These are phyloP conservation scores for Aquilaria malaccensis DNA, from an alignment of 345 rosid genomes.

Conservation along the genomic window DNA sequence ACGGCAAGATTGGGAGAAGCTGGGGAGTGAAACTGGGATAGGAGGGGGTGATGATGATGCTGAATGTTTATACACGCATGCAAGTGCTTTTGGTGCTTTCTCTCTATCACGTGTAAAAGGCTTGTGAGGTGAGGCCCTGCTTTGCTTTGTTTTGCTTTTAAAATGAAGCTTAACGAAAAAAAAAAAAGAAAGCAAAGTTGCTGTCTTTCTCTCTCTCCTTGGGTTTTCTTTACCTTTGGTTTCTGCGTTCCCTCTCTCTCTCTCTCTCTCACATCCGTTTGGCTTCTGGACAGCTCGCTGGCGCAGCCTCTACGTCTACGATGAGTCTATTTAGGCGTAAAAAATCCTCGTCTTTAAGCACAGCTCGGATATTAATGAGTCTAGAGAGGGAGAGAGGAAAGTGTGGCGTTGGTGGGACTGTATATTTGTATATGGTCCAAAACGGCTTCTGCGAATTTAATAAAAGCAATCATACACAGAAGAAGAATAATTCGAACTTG, in stretches of 20 bases:
- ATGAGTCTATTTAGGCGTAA: slow-evolving; percentile 4
- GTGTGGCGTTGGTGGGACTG: not conserved
- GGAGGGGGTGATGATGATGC: slow-evolving; percentile 37
- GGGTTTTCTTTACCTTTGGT: too few species aligned
- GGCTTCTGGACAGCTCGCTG: slow-evolving; percentile 27
- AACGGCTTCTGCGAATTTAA: slow-evolving; percentile 20
- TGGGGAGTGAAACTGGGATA: not conserved
- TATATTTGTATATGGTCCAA: slow-evolving; percentile 17
- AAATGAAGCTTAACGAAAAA: not conserved
- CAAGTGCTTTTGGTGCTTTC: slow-evolving; percentile 83
- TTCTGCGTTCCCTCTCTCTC: slow-evolving; percentile 10
- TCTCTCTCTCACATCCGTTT: slow-evolving; percentile 16
- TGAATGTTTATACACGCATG: slow-evolving; percentile 92
- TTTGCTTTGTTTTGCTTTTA: slow-evolving; percentile 10
- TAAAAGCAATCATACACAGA: slow-evolving; percentile 53
- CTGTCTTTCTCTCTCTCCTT: slow-evolving; percentile 5
- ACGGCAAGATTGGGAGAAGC: slow-evolving; percentile 8
- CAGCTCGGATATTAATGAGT: not conserved
- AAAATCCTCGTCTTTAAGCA: not conserved
- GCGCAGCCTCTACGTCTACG: slow-evolving; percentile 41
- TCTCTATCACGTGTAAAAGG: slow-evolving; percentile 95
- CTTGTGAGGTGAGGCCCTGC: slow-evolving; percentile 22
- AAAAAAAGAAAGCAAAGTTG: not conserved
- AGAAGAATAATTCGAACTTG: slow-evolving; percentile 80
- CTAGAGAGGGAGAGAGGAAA: slow-evolving; percentile 7